Evolutionary conservation across 208 protist species (phyloP), one percentile per base, ranked within the genome.

Genomic region (Novymonas esmeraldas): DNA sequence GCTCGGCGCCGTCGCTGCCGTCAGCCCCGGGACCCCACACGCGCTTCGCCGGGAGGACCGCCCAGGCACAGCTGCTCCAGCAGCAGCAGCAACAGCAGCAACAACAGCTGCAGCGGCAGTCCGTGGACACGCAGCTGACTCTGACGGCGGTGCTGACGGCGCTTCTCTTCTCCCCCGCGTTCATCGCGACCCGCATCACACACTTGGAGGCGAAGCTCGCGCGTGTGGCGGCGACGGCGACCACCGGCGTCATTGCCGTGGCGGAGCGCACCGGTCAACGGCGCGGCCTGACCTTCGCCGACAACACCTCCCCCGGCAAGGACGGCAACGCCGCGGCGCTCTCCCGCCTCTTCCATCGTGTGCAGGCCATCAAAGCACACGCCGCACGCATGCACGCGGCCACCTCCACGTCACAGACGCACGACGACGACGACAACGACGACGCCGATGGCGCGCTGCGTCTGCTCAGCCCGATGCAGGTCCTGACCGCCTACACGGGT

Each of bases 361-460:
- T 76, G 46, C 70, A 76, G 62, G 63, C 48, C 34, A 28, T 76
- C 24, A 69, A 70, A 45, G 52, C 58, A 36, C 62, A 76, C 49
- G 54, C 41, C 38, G 49, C 62, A 4, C 70, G 62, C 16, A 31
- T 76, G 16, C 55, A 76, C 16, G 33, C 55, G n/a, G n/a, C n/a
- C n/a, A n/a, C n/a, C n/a, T n/a, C n/a, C n/a, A n/a, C n/a, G n/a
- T n/a, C 62, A 4, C 70, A 56, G 7, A 31, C 70, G 16, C 55
- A 76, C 16, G 33, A 41, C 36, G 22, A 36, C 31, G 5, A n/a
- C 29, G 31, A 48, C 41, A 46, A 26, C 28, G 2, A 41, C n/a
- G n/a, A 6, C 10, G 6, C 6, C 14, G 6, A 29, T 7, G 26
- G 29, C 0, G 31, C 29, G 13, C 41, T 26, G n/a, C 31, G 18